Evolutionary conservation across 129 eudicot species (phyloP).

Genomic region (Erigeron canadensis): DNA sequence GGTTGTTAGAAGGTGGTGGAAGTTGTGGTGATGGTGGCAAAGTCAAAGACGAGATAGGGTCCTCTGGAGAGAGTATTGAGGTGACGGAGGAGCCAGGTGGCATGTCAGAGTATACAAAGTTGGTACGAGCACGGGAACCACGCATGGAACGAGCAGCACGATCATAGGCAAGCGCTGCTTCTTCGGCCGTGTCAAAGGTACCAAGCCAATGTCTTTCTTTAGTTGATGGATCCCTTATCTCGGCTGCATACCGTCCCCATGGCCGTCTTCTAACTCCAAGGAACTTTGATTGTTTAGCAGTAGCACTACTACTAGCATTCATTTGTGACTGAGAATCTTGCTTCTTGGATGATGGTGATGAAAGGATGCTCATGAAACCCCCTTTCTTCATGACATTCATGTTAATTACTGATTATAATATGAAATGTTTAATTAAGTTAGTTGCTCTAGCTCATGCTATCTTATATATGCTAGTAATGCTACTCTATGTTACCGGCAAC

Average conservation of each 20-base stretch:
- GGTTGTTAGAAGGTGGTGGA: conserved; percentile 15
- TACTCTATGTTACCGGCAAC: conserved; percentile 14
- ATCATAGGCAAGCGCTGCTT: conserved; percentile 62
- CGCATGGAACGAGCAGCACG: conserved; percentile 63
- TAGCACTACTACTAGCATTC: neutral
- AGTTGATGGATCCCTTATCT: conserved; percentile 57
- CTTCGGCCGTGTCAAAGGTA: conserved; percentile 62
- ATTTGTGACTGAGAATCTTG: conserved; percentile 12
- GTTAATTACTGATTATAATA: conserved; percentile 6
- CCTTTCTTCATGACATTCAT: conserved; percentile 12
- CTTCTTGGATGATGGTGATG: conserved; percentile 26
- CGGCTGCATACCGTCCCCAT: conserved; percentile 68
- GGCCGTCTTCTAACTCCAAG: conserved; percentile 56
- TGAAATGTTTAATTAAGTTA: neutral
- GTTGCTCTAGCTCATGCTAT: conserved; percentile 3
- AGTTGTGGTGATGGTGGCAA: conserved; percentile 20
- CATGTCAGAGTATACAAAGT: conserved; percentile 57
- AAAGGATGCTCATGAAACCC: conserved; percentile 24
- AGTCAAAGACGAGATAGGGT: conserved; percentile 12
- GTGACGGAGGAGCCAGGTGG: conserved; percentile 52
- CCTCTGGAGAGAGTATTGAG: conserved; percentile 46
- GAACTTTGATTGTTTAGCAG: conserved; percentile 34
- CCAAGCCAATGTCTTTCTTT: conserved; percentile 72
- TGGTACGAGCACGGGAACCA: conserved; percentile 56
- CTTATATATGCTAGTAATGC: neutral